Conservation (phyloP, 495 filamentous ascomycete genomes). For the Talaromyces wortmannii region DNA sequence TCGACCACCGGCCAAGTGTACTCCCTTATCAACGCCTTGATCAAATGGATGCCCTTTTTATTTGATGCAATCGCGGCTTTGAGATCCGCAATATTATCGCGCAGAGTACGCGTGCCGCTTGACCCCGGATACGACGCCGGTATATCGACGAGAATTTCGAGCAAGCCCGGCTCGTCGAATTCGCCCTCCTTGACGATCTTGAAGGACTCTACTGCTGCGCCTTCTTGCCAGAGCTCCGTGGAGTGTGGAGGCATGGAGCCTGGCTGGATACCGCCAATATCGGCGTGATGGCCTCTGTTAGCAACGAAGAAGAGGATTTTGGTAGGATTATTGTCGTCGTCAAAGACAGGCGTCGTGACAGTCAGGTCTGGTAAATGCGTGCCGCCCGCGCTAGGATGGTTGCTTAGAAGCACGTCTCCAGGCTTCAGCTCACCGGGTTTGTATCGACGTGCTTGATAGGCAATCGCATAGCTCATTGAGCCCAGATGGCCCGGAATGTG, state of each 20-base stretch:
- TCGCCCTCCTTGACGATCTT: slow-evolving; percentile 86
- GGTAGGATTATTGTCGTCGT: slow-evolving; percentile 48
- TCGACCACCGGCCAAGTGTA: slow-evolving; percentile 89
- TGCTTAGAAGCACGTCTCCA: slow-evolving; percentile 91
- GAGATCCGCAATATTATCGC: slow-evolving; percentile 92
- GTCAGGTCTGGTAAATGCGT: slow-evolving; percentile 90
- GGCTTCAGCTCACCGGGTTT: slow-evolving; percentile 80
- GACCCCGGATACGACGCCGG: slow-evolving; percentile 83
- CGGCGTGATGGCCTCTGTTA: slow-evolving; percentile 90
- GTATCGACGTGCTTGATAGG: slow-evolving; percentile 94
- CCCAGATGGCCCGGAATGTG: slow-evolving; percentile 93
- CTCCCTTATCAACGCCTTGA: slow-evolving; percentile 75
- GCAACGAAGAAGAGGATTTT: slow-evolving; percentile 97
- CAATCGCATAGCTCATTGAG: slow-evolving; percentile 90
- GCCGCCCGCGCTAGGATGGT: slow-evolving; percentile 92
- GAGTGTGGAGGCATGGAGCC: slow-evolving; percentile 97
- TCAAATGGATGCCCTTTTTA: slow-evolving; percentile 90
- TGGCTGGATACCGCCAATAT: slow-evolving; percentile 93
- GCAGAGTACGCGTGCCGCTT: slow-evolving; percentile 81
- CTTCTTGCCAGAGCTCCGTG: slow-evolving; percentile 88
- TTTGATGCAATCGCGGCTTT: slow-evolving; percentile 96
- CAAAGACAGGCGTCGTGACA: slow-evolving; percentile 81
- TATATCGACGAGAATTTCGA: slow-evolving; percentile 73
- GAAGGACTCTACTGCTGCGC: slow-evolving; percentile 86
- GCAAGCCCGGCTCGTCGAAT: slow-evolving; percentile 84